A percentile compares a stretch with the other conserved stretches of the same genome.
Evolutionary conservation across 345 rosid genomes (phyloP).

Genomic region (Dimocarpus longan): DNA sequence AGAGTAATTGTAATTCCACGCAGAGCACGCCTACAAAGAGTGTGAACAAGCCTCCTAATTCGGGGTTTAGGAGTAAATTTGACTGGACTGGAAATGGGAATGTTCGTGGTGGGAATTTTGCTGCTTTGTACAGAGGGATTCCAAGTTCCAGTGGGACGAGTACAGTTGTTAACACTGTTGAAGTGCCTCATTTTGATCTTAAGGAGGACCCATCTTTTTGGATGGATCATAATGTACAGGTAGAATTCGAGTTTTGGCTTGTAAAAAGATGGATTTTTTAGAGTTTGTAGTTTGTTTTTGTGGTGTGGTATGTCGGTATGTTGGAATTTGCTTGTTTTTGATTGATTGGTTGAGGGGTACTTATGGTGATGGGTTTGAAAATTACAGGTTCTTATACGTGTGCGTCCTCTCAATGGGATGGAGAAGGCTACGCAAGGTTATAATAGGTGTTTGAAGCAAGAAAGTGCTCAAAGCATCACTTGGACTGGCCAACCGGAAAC

Average conservation of each 20-base stretch:
- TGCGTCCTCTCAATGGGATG: constrained; percentile 85
- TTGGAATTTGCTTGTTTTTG: neutral
- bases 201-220: constrained; percentile 94
- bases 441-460: constrained; percentile 89
- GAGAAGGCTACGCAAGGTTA: constrained; percentile 74
- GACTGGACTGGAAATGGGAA: constrained; percentile 53
- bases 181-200: constrained; percentile 93
- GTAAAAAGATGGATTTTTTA: neutral
- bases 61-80: constrained; percentile 53
- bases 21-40: constrained; percentile 92
- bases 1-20: constrained; percentile 66
- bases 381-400: constrained; percentile 75
- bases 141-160: constrained; percentile 52
- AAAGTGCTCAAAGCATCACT: constrained; percentile 70
- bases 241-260: constrained; percentile 18
- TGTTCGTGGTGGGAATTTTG: constrained; percentile 53
- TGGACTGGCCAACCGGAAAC: constrained; percentile 93
- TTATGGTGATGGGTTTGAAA: constrained; percentile 19
- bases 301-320: neutral
- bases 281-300: neutral
- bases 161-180: constrained; percentile 63
- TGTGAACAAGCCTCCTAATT: constrained; percentile 79
- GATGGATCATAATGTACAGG: constrained; percentile 99
- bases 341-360: neutral
- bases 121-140: constrained; percentile 78